A percentile compares a stretch with the other conserved stretches of the same genome.
Evolutionary conservation across 2,329 filamentous ascomycete species (phyloP).

Genomic region (Cladosporium sp.): DNA sequence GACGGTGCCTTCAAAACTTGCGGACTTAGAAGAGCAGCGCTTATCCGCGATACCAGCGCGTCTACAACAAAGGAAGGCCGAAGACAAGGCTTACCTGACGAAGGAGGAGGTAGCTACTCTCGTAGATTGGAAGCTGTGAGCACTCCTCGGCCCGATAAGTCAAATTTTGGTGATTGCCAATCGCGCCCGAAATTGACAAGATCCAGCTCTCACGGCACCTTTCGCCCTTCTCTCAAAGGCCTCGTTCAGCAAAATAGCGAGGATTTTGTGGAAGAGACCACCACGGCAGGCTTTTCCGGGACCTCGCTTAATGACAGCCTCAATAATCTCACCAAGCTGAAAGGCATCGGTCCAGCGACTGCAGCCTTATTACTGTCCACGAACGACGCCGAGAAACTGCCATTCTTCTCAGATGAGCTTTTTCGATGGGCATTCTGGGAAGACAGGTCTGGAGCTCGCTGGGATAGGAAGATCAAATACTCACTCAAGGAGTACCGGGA

Average conservation of each 20-base stretch:
- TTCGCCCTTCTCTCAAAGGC: conserved; percentile 40
- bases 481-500: conserved; percentile 59
- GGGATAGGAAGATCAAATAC: conserved; percentile 59
- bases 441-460: conserved; percentile 32
- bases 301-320: conserved; percentile 28
- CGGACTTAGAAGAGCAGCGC: conserved; percentile 55
- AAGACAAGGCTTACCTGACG: conserved; percentile 38
- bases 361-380: conserved; percentile 67
- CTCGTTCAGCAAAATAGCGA: conserved; percentile 55
- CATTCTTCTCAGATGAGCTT: conserved; percentile 77
- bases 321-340: conserved; percentile 53
- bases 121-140: conserved; percentile 67
- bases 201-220: conserved; percentile 45
- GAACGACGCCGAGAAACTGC: conserved; percentile 51
- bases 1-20: conserved; percentile 33
- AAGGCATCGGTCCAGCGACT: conserved; percentile 72
- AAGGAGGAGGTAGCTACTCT: conserved; percentile 55
- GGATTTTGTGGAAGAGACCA: conserved; percentile 41
- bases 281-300: conserved; percentile 46
- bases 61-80: conserved; percentile 37
- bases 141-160: conserved; percentile 15
- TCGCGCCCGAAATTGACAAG: conserved; percentile 3
- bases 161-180: too few relatives aligned
- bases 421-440: conserved; percentile 63
- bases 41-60: conserved; percentile 47